Evolutionary conservation across 352 stramenopile species (phyloP).

Genomic region (Phytophthora foliorum): DNA sequence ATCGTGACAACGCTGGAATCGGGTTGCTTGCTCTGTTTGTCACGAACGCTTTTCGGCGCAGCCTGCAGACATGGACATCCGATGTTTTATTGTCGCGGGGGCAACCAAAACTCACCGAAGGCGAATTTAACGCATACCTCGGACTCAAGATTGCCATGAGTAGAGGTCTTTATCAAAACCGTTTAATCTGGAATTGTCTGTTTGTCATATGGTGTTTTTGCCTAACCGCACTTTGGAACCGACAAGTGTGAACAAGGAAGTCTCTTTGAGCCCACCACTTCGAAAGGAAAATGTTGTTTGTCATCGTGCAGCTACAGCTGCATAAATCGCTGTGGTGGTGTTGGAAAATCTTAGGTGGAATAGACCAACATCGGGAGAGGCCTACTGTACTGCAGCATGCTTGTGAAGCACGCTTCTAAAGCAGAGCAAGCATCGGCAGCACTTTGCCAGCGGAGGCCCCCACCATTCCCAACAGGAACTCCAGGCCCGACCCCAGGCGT

Average conservation of each 20-base stretch:
- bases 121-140: not conserved
- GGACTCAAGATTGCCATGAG: constrained; percentile 20
- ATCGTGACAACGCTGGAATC: not conserved
- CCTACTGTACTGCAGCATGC: no score
- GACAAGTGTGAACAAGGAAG: constrained; percentile 6
- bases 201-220: no score
- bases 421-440: no score
- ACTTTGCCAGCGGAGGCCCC: no score
- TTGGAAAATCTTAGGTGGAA: not conserved
- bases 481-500: no score
- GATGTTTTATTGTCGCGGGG: not conserved
- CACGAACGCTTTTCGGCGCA: not conserved
- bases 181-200: not conserved
- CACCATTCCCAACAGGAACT: not conserved
- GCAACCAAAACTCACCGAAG: not conserved
- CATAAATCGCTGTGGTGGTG: not conserved
- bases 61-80: constrained; percentile 2
- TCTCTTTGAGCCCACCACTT: not conserved
- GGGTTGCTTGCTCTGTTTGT: not conserved
- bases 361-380: not conserved
- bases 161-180: not conserved
- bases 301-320: not conserved
- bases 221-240: no score
- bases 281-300: not conserved
- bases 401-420: no score